phyloP scores from a whole-genome alignment of 23 red algal species.

The Gracilaria gracilis region DNA sequence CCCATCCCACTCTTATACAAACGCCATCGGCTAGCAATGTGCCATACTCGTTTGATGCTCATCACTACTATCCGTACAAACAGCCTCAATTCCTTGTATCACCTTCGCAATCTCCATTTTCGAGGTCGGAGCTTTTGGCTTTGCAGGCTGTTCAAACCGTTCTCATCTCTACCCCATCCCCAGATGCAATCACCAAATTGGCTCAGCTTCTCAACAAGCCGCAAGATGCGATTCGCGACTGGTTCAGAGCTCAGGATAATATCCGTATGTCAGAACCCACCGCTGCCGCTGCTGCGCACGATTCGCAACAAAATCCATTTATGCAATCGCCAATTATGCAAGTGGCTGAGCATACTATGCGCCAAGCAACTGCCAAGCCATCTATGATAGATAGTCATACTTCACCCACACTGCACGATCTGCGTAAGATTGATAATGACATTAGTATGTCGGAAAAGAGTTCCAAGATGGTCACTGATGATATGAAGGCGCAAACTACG shows the following conservation, averaged over 20 bases:
- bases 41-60: slow-evolving; percentile 19
- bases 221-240: slow-evolving; percentile 34
- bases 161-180: slow-evolving; percentile 11
- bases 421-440: slow-evolving; percentile 22
- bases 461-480: slow-evolving; percentile 12
- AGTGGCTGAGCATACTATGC: background rate
- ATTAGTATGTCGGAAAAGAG: slow-evolving; percentile 22
- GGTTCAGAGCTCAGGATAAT: slow-evolving; percentile 19
- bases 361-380: background rate
- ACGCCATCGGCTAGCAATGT: background rate
- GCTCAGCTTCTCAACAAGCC: slow-evolving; percentile 35
- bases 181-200: slow-evolving; percentile 28
- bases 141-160: slow-evolving; percentile 41
- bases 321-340: slow-evolving; percentile 35
- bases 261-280: background rate
- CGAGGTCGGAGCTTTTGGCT: slow-evolving; percentile 36
- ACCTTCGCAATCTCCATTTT: slow-evolving; percentile 23
- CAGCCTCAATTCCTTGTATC: background rate
- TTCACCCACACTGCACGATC: background rate
- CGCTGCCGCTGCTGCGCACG: background rate
- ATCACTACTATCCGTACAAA: slow-evolving; percentile 15
- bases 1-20: slow-evolving; percentile 4
- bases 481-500: background rate
- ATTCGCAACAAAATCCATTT: background rate
- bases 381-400: background rate